phyloP scores from a whole-genome alignment of 225 moss, liverwort and hornwort genomes.

The Pseudoscleropodium purum region DNA sequence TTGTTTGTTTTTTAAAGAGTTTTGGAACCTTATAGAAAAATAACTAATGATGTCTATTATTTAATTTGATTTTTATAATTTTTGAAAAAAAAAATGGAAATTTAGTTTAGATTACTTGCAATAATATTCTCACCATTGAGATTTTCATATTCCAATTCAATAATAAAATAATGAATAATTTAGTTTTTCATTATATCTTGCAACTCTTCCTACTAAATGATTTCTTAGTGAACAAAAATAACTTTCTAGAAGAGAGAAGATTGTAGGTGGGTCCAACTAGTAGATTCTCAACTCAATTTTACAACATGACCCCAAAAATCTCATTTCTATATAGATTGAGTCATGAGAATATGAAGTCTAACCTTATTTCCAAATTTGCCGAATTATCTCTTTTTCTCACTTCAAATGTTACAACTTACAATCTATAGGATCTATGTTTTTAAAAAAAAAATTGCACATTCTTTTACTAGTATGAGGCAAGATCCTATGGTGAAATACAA shows the following conservation, averaged over 20 bases:
- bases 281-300: not conserved
- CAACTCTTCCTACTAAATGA: rapidly evolving
- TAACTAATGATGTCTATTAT: not conserved
- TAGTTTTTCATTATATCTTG: not conserved
- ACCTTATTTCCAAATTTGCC: not conserved
- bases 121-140: too few species aligned
- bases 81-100: not conserved
- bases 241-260: rapidly evolving
- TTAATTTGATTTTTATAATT: not conserved
- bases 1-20: not conserved
- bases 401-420: not conserved
- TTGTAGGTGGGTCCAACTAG: rapidly evolving
- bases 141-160: not conserved
- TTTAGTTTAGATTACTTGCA: not conserved
- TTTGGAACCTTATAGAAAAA: not conserved
- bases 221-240: not conserved
- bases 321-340: not conserved
- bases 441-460: not conserved
- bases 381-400: not conserved
- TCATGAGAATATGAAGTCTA: not conserved
- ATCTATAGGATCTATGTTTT: not conserved
- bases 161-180: not conserved
- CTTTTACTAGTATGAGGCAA: not conserved
- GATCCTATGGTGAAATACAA: not conserved
- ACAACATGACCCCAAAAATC: not conserved